Evolutionary conservation across 495 filamentous ascomycete species (phyloP).

Genomic region (Lepraria neglecta): DNA sequence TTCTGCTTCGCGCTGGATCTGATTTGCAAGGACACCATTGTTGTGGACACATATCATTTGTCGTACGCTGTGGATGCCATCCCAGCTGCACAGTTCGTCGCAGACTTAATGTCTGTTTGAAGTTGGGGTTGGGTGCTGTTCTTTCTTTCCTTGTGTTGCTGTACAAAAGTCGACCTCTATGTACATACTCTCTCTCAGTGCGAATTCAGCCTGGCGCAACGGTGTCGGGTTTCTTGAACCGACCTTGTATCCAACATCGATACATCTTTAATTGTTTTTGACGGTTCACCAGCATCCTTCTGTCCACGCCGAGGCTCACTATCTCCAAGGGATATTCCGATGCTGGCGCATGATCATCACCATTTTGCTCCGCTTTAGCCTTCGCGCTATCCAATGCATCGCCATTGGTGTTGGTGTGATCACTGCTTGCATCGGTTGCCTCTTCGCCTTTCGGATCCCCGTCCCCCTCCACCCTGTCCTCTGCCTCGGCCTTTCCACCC

Average conservation of each 20-base stretch:
- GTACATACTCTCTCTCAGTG: conserved; percentile 3
- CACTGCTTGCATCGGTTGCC: background rate
- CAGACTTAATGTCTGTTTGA: conserved; percentile 14
- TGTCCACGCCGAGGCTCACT: conserved; percentile 70
- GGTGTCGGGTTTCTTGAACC: conserved; percentile 63
- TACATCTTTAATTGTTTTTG: conserved; percentile 93
- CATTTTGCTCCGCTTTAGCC: conserved; percentile 22
- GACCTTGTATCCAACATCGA: conserved; percentile 90
- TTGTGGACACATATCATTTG: conserved; percentile 45
- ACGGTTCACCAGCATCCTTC: conserved; percentile 85
- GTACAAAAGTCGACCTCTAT: background rate
- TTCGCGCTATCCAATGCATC: conserved; percentile 29
- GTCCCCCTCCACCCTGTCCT: background rate
- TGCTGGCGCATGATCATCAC: background rate
- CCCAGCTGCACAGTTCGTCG: conserved; percentile 43
- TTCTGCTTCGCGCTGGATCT: conserved; percentile 49
- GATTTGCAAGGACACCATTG: conserved; percentile 50
- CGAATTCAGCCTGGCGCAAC: background rate
- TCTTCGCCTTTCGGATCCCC: background rate
- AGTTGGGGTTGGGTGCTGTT: background rate
- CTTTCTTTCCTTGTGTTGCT: background rate
- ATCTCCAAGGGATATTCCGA: conserved; percentile 52
- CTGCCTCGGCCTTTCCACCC: conserved; percentile 36
- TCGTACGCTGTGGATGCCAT: conserved; percentile 44
- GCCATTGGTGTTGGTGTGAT: background rate